Conservation (phyloP, 768 basidiomycete species). For the Plicaturopsis crispa region DNA sequence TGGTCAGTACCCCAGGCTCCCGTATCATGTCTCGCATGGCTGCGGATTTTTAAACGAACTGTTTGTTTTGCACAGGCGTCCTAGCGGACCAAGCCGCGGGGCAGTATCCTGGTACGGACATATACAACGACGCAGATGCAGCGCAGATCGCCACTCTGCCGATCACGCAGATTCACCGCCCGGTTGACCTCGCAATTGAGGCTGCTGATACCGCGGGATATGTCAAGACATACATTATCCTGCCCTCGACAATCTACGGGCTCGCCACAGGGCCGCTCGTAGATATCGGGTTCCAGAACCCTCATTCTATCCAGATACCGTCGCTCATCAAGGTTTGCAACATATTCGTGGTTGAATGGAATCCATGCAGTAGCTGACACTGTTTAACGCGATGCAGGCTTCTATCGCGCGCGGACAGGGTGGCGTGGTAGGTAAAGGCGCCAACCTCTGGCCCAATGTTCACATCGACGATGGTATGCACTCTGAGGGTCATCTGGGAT, state of each 20-base stretch:
- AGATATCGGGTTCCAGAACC: constrained; percentile 8
- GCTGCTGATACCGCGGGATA: constrained; percentile 28
- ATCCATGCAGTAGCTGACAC: no score
- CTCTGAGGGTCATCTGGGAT: constrained; percentile 10
- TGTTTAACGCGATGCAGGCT: no score
- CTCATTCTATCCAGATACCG: constrained; percentile 6
- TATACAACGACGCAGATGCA: constrained; percentile 29
- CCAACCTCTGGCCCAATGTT: constrained; percentile 21
- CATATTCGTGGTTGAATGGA: constrained; percentile 17
- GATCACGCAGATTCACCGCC: constrained; percentile 27
- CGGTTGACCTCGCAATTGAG: constrained; percentile 28
- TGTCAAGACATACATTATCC: constrained; percentile 18
- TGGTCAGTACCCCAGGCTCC: constrained; percentile 13
- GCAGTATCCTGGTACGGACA: constrained; percentile 12
- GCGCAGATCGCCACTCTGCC: constrained; percentile 25
- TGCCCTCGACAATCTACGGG: constrained; percentile 19
- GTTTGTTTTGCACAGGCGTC: constrained; percentile 16
- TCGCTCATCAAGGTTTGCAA: not conserved
- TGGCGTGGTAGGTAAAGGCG: constrained; percentile 18
- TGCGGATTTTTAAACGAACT: not conserved
- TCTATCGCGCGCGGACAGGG: constrained; percentile 17
- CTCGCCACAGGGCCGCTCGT: constrained; percentile 10
- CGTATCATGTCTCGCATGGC: not conserved
- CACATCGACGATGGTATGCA: constrained; percentile 15
- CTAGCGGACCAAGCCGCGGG: constrained; percentile 24